Evolutionary conservation across 2,329 filamentous ascomycete genomes (phyloP), one percentile per base, ranked within the genome.

Genomic region (Periconia macrospinosa): DNA sequence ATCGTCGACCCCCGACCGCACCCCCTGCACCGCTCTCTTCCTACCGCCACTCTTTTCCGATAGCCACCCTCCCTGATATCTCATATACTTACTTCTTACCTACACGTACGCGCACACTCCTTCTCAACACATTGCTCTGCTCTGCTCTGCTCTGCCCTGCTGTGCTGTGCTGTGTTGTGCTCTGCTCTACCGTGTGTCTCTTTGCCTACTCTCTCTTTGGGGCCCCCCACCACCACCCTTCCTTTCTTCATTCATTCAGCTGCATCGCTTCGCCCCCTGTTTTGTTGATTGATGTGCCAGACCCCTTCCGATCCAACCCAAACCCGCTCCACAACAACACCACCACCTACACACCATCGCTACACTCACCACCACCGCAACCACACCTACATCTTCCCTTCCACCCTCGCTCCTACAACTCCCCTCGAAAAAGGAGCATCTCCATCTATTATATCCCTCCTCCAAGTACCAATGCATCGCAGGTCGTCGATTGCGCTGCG

Each of bases 401-500:
- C 41, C 13, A 19, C 41, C 41, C 41, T 18, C 41, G 17, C 20
- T 43, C 41, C 41, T 19, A 43, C 5, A 8, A 27, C 41, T 13
- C 17, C 41, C 41, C 13, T 3, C 17, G 7, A 19, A 6, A 30
- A 6, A 27, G 30, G 17, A 37, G 33, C 33, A 37, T n/a, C 33
- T 5, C 33, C 33, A 14, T 37, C 33, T 10, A 6, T 37, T 14
- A 3, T 14, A 37, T 48, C 33, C 35, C 33, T 30, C 45, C 15
- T 37, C 33, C 33, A 37, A 13, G 33, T 62, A 59, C 59, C 62
- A 59, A 72, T 71, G 67, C 63, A 73, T 67, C 71, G 67, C 62
- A 67, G 65, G 50, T 57, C 65, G 45, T 72, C 70, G 23, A 63
- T 69, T 60, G 62, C 70, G 50, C 71, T 71, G 60, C 69, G 72